Conservation (phyloP, 495 filamentous ascomycete species). For the Podospora pseudopauciseta region DNA sequence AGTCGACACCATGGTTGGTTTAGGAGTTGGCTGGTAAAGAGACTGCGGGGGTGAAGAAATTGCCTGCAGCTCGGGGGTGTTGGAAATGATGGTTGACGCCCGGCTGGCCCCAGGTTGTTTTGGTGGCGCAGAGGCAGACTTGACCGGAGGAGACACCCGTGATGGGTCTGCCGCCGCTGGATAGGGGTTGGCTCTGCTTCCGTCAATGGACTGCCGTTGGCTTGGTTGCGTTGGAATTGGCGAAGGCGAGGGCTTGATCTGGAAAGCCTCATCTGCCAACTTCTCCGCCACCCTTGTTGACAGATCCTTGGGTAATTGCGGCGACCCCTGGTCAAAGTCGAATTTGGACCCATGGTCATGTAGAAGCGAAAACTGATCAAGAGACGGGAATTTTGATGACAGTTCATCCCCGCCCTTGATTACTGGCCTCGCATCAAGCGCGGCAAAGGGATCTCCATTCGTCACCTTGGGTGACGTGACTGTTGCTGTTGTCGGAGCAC, state of each 20-base stretch:
- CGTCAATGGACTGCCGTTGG: slow-evolving; percentile 37
- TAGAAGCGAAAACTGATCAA: slow-evolving; percentile 89
- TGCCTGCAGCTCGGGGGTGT: slow-evolving; percentile 50
- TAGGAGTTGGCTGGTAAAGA: slow-evolving; percentile 54
- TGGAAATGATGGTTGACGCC: slow-evolving; percentile 52
- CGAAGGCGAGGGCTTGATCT: slow-evolving; percentile 26
- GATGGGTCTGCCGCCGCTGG: slow-evolving; percentile 13
- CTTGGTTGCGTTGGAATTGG: slow-evolving; percentile 19
- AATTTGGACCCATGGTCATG: slow-evolving; percentile 85
- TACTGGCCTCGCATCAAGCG: slow-evolving; percentile 65
- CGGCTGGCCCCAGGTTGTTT: slow-evolving; percentile 45
- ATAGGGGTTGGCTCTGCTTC: slow-evolving; percentile 28
- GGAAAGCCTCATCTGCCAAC: slow-evolving; percentile 77
- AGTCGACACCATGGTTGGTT: slow-evolving; percentile 78
- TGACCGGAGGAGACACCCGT: slow-evolving; percentile 29
- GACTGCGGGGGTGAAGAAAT: slow-evolving; percentile 49
- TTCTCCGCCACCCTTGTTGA: slow-evolving; percentile 74
- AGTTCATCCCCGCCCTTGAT: slow-evolving; percentile 66
- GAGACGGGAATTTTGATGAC: slow-evolving; percentile 78
- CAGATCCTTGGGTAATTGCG: slow-evolving; percentile 57
- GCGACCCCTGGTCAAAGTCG: slow-evolving; percentile 65
- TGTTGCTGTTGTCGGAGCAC: slow-evolving; percentile 52
- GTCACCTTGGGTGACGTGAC: slow-evolving; percentile 68
- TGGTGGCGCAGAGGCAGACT: slow-evolving; percentile 37
- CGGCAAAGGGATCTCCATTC: slow-evolving; percentile 83